Evolutionary conservation across 2,329 filamentous ascomycete species (phyloP).

Genomic region (Pyrenophora graminea): DNA sequence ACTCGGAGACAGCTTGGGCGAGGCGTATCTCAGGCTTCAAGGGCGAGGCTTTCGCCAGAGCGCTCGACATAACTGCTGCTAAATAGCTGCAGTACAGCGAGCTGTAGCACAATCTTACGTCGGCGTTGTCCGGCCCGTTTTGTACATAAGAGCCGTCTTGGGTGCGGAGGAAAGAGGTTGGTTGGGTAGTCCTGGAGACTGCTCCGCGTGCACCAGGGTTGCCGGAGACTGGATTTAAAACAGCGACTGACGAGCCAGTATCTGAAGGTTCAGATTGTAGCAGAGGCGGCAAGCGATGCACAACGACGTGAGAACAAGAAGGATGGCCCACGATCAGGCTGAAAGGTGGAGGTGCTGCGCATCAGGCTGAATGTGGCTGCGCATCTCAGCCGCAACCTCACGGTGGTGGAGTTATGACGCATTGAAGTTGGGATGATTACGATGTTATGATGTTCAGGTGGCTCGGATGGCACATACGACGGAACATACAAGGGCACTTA

Average conservation of each 20-base stretch:
- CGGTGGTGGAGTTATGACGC: too few relatives aligned
- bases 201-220: neutral
- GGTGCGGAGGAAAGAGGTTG: neutral
- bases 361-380: neutral
- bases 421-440: too few relatives aligned
- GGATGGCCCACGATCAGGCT: constrained; percentile 11
- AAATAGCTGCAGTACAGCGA: neutral
- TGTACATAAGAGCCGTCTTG: too few relatives aligned
- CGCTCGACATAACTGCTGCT: constrained; percentile 4
- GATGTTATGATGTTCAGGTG: too few relatives aligned
- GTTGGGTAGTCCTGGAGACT: neutral
- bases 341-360: constrained; percentile 12
- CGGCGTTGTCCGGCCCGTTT: too few relatives aligned
- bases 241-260: neutral
- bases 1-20: constrained; percentile 16
- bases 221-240: constrained; percentile 1
- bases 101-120: neutral
- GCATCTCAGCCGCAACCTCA: too few relatives aligned
- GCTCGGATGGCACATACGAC: too few relatives aligned
- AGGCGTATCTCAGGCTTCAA: constrained; percentile 21
- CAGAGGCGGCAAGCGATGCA: neutral
- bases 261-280: constrained; percentile 1
- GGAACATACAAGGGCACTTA: too few relatives aligned
- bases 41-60: constrained; percentile 4
- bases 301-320: constrained; percentile 8